Base-by-base conservation (phyloP, 2,329 filamentous ascomycete genomes). In the Exophiala sp. region DNA sequence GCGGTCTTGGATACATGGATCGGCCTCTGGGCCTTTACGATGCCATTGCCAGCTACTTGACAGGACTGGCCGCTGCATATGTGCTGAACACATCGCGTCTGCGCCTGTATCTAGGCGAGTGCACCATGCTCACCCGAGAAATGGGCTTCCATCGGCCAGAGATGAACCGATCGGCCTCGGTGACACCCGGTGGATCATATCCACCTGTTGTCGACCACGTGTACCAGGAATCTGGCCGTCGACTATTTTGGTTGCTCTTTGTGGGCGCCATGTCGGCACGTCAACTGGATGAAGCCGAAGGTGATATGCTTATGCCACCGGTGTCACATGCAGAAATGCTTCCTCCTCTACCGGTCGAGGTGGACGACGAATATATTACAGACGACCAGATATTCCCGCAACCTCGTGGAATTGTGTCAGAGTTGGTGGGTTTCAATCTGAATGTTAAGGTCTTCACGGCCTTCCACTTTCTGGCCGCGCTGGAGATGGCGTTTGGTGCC, bases 291-390 rank as follows among this genome's bases (percentile, higher is more conserved):
- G 82, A 83, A 12, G 82, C 82, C 0, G 85, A 87, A 57, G 82
- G 82, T 34, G 88, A 91, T 63, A 74, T 91, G 35, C 80, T 87
- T 34, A 84, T 95, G 47, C 83, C 87, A 7, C 89, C 89, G 2
- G 84, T 87, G 1, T 95, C 89, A 0, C 83, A 84, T 0, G 84
- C 80, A 21, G 83, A 89, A 40, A 86, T 84, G 3, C 90, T 94
- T 62, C 91, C 91, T 3, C 86, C 88, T 6, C 77, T 91, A 10
- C 91, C 91, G 0, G 75, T 86, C 16, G 90, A 95, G 64, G 83
- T 95, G 1, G 91, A 96, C 62, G 91, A 96, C 69, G 84, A 87
- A 53, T 91, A 84, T 65, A 88, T 96, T 54, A 85, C 85, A 54
- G 76, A 85, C 1, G 81, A 84, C 20, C 83, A 88, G 58, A 82